These are phyloP conservation scores for Potentilla sterilis DNA, from an alignment of 306 rosid genomes.

Conservation along the genomic window DNA sequence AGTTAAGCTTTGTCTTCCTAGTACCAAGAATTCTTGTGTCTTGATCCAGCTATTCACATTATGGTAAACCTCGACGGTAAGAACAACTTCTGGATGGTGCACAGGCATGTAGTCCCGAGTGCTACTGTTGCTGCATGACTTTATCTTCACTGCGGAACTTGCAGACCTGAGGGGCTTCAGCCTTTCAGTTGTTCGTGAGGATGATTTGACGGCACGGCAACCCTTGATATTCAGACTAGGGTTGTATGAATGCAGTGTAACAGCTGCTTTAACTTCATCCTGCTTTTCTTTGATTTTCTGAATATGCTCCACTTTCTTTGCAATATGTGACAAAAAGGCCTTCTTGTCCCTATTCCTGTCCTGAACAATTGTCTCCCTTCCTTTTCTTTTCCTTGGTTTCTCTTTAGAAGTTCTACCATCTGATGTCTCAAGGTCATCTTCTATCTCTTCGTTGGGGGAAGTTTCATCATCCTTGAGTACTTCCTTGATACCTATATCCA, in stretches of 20 bases:
- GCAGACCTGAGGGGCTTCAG: slow-evolving; percentile 68
- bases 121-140: slow-evolving; percentile 29
- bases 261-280: slow-evolving; percentile 66
- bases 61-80: slow-evolving; percentile 74
- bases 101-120: slow-evolving; percentile 44
- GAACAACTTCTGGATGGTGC: slow-evolving; percentile 60
- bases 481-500: neutral
- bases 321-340: slow-evolving; percentile 25
- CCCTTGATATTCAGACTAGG: slow-evolving; percentile 38
- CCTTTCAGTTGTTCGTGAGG: slow-evolving; percentile 48
- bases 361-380: slow-evolving; percentile 16
- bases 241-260: slow-evolving; percentile 65
- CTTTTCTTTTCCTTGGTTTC: slow-evolving; percentile 29
- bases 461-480: neutral
- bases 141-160: slow-evolving; percentile 53
- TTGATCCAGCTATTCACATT: slow-evolving; percentile 55
- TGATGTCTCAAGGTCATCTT: slow-evolving; percentile 16
- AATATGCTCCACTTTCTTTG: slow-evolving; percentile 51
- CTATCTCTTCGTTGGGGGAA: neutral
- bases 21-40: slow-evolving; percentile 82
- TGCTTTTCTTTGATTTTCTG: slow-evolving; percentile 64
- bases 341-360: slow-evolving; percentile 15
- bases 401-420: slow-evolving; percentile 12
- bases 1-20: slow-evolving; percentile 65
- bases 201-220: slow-evolving; percentile 31